Percentiles rank a stretch among this genome's conserved stretches.
Conservation (phyloP, 1,284 basidiomycete genomes). For the Kwoniella shivajii region DNA sequence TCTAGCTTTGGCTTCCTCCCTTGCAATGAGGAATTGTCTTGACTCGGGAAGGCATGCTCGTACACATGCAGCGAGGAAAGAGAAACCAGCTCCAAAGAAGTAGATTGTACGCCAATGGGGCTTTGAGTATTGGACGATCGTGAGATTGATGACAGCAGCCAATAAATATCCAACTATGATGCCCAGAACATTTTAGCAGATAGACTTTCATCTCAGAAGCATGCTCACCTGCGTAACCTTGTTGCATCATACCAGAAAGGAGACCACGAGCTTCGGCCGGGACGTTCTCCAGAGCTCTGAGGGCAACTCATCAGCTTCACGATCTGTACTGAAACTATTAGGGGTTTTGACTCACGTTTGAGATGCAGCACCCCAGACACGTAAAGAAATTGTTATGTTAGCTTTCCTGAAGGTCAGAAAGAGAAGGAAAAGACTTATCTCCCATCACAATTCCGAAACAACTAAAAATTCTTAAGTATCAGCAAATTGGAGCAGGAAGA, state of each 20-base stretch:
- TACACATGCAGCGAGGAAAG: constrained; percentile 71
- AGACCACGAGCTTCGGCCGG: constrained; percentile 84
- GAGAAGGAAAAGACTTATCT: not conserved
- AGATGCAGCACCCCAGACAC: constrained; percentile 55
- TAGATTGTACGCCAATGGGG: constrained; percentile 58
- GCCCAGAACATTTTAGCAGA: not conserved
- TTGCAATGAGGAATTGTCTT: constrained; percentile 63
- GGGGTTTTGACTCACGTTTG: constrained; percentile 29
- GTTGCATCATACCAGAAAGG: constrained; percentile 78
- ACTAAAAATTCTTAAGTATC: constrained; percentile 24
- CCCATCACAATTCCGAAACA: constrained; percentile 15
- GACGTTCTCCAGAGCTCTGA: constrained; percentile 76
- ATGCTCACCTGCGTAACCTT: constrained; percentile 63
- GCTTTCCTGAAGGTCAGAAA: not conserved
- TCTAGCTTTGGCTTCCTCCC: constrained; percentile 51
- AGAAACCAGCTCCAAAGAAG: constrained; percentile 66
- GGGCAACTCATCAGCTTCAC: not conserved
- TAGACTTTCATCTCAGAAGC: not conserved
- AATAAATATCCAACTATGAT: constrained; percentile 52
- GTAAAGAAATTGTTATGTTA: constrained; percentile 60
- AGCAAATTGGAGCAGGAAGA: not conserved
- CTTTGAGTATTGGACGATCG: constrained; percentile 49
- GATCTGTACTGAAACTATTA: not conserved
- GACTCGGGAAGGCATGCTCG: constrained; percentile 79
- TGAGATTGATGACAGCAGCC: constrained; percentile 73